These are phyloP conservation scores for Phytophthora capsici DNA, from an alignment of 352 stramenopile genomes.

Conservation along the genomic window DNA sequence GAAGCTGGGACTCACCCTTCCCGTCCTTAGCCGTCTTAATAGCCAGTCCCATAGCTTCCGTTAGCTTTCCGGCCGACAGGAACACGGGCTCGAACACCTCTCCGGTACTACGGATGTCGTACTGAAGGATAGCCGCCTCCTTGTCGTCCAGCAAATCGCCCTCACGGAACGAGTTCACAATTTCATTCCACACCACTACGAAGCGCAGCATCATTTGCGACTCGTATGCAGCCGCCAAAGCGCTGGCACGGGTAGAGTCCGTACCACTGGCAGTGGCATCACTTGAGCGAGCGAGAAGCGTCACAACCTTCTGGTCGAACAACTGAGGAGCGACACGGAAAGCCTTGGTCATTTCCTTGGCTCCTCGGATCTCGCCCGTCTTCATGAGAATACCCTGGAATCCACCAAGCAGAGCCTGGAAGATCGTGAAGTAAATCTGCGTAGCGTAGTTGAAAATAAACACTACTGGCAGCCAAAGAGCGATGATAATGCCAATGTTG, in stretches of 20 bases:
- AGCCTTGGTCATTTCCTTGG: conserved; percentile 78
- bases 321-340: conserved; percentile 77
- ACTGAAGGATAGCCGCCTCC: conserved; percentile 79
- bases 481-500: conserved; percentile 74
- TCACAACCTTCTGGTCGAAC: conserved; percentile 86
- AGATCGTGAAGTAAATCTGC: conserved; percentile 85
- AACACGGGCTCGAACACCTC: conserved; percentile 90
- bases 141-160: conserved; percentile 80
- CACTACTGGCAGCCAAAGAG: conserved; percentile 67
- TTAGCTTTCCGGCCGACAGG: conserved; percentile 84
- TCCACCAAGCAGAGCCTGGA: conserved; percentile 66
- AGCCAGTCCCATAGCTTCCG: conserved; percentile 69
- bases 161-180: conserved; percentile 83
- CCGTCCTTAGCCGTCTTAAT: conserved; percentile 80
- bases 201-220: conserved; percentile 87
- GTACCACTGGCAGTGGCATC: conserved; percentile 55
- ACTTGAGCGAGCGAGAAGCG: conserved; percentile 56
- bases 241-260: conserved; percentile 53
- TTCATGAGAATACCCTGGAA: conserved; percentile 81
- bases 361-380: conserved; percentile 69
- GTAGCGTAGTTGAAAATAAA: conserved; percentile 86
- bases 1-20: conserved; percentile 82
- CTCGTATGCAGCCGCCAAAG: conserved; percentile 63
- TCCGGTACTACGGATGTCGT: conserved; percentile 86
- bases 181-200: conserved; percentile 85